Evolutionary conservation across 176 grass and related monocot genomes (phyloP).

Genomic region (Rhynchospora pubera): DNA sequence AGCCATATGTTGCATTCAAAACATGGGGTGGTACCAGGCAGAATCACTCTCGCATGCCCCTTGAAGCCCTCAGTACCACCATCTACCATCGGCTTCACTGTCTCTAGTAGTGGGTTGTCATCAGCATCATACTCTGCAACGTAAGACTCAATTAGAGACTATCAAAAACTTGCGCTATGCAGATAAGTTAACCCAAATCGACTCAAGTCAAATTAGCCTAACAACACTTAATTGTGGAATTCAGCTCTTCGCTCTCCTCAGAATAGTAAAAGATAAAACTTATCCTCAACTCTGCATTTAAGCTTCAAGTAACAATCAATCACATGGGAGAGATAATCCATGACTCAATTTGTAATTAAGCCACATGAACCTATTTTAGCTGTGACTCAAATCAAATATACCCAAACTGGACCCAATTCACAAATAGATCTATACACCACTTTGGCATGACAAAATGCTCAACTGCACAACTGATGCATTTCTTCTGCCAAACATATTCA

Average conservation of each 20-base stretch:
- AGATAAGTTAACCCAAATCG: not conserved
- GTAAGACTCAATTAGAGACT: not conserved
- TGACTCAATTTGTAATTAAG: not conserved
- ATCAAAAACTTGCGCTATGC: not conserved
- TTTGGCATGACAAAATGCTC: not conserved
- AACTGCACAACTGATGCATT: not conserved
- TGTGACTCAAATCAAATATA: not conserved
- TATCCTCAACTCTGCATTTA: not conserved
- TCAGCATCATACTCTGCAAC: slow-evolving; percentile 80
- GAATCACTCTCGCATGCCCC: slow-evolving; percentile 89
- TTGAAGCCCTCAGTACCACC: slow-evolving; percentile 98
- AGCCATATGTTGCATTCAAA: slow-evolving; percentile 99
- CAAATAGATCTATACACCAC: not conserved
- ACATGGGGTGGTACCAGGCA: slow-evolving; percentile 88
- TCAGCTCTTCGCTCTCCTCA: not conserved
- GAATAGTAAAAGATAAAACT: not conserved
- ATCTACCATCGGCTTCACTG: slow-evolving; percentile 88
- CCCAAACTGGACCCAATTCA: not conserved
- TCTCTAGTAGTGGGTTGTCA: slow-evolving; percentile 57
- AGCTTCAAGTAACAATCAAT: not conserved
- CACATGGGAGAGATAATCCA: not conserved
- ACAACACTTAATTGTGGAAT: not conserved
- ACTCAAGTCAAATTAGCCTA: not conserved
- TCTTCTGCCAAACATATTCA: not conserved
- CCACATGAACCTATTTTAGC: not conserved